Evolutionary conservation across 2,329 filamentous ascomycete genomes (phyloP).

Genomic region (Colletotrichum spinosum): DNA sequence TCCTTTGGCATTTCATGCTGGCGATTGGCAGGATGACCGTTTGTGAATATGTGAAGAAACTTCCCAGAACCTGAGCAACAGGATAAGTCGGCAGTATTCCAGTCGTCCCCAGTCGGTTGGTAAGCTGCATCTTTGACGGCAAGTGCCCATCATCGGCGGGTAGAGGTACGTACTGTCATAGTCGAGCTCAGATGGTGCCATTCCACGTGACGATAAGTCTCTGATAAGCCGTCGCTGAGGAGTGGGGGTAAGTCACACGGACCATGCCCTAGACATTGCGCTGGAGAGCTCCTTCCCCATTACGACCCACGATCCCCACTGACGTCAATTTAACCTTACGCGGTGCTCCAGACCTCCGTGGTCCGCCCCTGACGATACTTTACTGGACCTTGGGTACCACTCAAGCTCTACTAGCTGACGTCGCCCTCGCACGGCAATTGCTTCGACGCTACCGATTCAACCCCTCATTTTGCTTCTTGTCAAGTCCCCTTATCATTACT

Average conservation of each 20-base stretch:
- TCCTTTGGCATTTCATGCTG: conserved; percentile 38
- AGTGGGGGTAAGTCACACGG: neutral
- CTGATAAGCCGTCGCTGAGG: conserved; percentile 4
- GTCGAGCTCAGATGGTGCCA: conserved; percentile 26
- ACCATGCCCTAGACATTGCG: neutral
- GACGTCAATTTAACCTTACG: conserved; percentile 33
- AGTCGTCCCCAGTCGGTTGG: conserved; percentile 22
- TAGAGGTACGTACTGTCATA: neutral
- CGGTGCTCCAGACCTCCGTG: conserved; percentile 3
- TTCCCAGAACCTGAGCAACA: neutral
- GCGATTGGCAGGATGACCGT: neutral
- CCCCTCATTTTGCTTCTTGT: conserved; percentile 4
- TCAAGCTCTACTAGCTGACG: conserved; percentile 19
- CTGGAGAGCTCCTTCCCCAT: conserved; percentile 2
- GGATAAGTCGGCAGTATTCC: neutral
- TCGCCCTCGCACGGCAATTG: conserved; percentile 18
- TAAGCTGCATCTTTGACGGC: conserved; percentile 26
- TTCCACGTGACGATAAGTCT: conserved; percentile 35
- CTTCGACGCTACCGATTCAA: neutral
- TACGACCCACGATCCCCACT: conserved; percentile 15
- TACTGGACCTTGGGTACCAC: too few relatives aligned
- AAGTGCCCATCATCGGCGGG: conserved; percentile 19
- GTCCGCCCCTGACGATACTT: conserved; percentile 13
- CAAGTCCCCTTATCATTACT: too few relatives aligned
- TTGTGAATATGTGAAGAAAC: neutral